Base-by-base conservation (phyloP, 1,139 yeast species). In the Yamadazyma friedrichii region DNA sequence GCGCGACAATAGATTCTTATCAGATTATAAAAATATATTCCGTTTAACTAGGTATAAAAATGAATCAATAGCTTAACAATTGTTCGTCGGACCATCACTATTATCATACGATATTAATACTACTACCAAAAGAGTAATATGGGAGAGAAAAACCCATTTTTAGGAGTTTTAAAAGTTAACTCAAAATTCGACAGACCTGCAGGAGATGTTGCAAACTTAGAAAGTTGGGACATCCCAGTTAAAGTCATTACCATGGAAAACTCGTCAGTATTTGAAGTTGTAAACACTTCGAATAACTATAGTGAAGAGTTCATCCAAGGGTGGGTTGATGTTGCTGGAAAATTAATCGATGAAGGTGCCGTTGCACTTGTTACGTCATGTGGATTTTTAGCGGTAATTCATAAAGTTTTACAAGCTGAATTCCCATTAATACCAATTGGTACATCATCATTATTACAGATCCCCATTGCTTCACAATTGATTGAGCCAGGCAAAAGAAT, bases 351-450 rank as follows among this genome's bases (percentile, higher is more conserved):
- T 2, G 44, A 50, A 28, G 61, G 61, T 2, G 58, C 58, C 3
- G 38, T 49, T 25, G 60, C 55, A 6, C 38, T 55, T 10, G 46
- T 53, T 29, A 55, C 61, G 9, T 46, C 56, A 4, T 56, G 60
- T 42, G 60, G 59, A 13, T 56, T 56, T 39, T 45, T 60, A 11
- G 59, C 62, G 1, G 58, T 59, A 25, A 48, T 59, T 15, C 67
- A 63, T 33, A 31, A 42, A 10, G 44, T 55, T 16, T 33, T 63
- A 6, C 49, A 54, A 3, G 46, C 39, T 1, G 42, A 44, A 39
- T 40, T 44, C 15, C 49, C 55, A 9, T 44, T 46, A 8, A 49
- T 61, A 15, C 67, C 68, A 17, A 53, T 63, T 27, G 65, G 61
- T 2, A 54, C 65, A 5, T 54, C 61, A 38, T 48, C 62, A 15